Base-by-base conservation (phyloP, 805 yeast species). In the Pichia exigua region DNA sequence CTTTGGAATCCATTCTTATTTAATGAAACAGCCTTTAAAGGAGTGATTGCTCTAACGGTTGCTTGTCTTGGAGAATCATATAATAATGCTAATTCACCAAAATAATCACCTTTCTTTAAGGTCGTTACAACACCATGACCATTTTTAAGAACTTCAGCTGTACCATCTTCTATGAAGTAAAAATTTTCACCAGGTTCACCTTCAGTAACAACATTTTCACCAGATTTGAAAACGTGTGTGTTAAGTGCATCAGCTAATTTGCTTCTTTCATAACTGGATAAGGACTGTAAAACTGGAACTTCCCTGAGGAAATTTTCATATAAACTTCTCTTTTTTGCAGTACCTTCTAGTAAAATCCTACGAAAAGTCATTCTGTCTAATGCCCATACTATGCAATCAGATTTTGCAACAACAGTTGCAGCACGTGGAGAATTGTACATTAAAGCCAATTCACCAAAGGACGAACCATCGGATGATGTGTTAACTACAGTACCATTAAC, bases 401-500 rank as follows among this genome's bases (percentile, higher is more conserved):
- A 75, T 24, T 74, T 67, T 11, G 96, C 91, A 27, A 77, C 61
- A 1, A 87, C 97, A 1, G 98, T 89, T 11, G 98, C 98, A 9
- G 98, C 98, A 70, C 99, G 83, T 55, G 97, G 97, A 20, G 97
- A 83, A 68, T 94, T 92, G 73, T 94, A 92, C 96, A 94, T 90
- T 61, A 94, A 77, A 3, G 99, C 99, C 63, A 94, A 77, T 69
- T 94, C 99, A 65, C 99, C 99, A 69, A 94, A 94, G 44, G 92
- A 83, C 5, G 95, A 81, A 8, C 98, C 97, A 41, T 88, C 82
- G 11, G 87, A 85, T n/a, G 87, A 77, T 1, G 85, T 73, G 64
- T 79, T 83, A 40, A 90, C 92, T 61, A 81, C 78, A 44, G 76
- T 65, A 48, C 81, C 85, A 65, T 88, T 80, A 32, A 86, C 91